These are phyloP conservation scores for Beauveria sp. DNA, from an alignment of 2,329 filamentous ascomycete species.

Conservation along the genomic window DNA sequence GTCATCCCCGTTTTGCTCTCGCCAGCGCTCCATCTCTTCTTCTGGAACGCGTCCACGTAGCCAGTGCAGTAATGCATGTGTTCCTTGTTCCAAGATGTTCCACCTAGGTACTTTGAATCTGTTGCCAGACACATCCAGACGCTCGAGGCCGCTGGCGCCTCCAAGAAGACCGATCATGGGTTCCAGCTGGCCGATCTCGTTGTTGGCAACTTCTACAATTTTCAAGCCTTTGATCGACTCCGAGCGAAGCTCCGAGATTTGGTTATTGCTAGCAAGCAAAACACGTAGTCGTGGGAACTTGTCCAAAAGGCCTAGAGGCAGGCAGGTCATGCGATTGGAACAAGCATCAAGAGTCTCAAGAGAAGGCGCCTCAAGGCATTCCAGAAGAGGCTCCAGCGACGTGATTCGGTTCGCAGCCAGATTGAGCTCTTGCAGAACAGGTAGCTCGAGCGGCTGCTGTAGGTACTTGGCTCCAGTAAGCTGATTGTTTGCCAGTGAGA, in stretches of 20 bases:
- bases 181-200: slow-evolving; percentile 75
- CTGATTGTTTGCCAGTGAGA: slow-evolving; percentile 71
- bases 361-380: slow-evolving; percentile 61
- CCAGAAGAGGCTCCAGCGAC: slow-evolving; percentile 57
- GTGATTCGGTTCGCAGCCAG: slow-evolving; percentile 67
- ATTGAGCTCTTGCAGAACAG: slow-evolving; percentile 69
- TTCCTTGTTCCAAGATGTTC: slow-evolving; percentile 78
- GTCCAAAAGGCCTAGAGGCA: slow-evolving; percentile 56
- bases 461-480: slow-evolving; percentile 59
- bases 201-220: slow-evolving; percentile 71
- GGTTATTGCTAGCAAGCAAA: slow-evolving; percentile 72
- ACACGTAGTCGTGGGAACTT: slow-evolving; percentile 63
- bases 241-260: slow-evolving; percentile 63
- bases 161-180: slow-evolving; percentile 72
- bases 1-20: slow-evolving; percentile 35
- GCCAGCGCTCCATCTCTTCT: slow-evolving; percentile 51
- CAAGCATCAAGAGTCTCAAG: slow-evolving; percentile 75
- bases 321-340: slow-evolving; percentile 66
- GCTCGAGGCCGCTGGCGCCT: slow-evolving; percentile 50
- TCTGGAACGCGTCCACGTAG: slow-evolving; percentile 66
- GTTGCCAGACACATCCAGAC: slow-evolving; percentile 76
- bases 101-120: slow-evolving; percentile 80
- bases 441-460: slow-evolving; percentile 58
- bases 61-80: slow-evolving; percentile 76
- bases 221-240: slow-evolving; percentile 67